A percentile compares a stretch with the other conserved stretches of the same genome.
Evolutionary conservation across 1,284 basidiomycete species (phyloP).

Genomic region (Leccinum angustisporum): DNA sequence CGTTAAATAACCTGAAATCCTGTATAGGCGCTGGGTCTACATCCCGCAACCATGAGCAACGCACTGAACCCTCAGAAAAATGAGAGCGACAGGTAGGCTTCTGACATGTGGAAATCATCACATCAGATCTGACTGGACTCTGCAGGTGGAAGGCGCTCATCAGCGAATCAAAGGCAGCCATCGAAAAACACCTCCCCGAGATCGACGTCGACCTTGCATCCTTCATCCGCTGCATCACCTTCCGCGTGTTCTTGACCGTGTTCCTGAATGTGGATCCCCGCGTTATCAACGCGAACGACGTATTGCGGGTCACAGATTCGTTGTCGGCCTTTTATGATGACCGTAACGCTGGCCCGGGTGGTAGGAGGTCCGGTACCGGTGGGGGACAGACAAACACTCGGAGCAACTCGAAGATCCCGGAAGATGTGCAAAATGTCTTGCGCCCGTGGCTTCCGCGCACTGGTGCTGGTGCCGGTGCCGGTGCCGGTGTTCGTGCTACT

Average conservation of each 20-base stretch:
- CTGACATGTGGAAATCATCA: background rate
- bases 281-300: conserved; percentile 32
- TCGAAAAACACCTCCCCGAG: conserved; percentile 14
- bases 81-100: conserved; percentile 32
- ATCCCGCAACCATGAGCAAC: conserved; percentile 33
- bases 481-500: background rate
- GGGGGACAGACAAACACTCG: background rate
- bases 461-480: background rate
- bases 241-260: conserved; percentile 42
- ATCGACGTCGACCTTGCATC: conserved; percentile 35
- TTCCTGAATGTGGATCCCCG: conserved; percentile 41
- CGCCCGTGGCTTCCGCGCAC: conserved; percentile 38
- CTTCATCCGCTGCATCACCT: conserved; percentile 44
- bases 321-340: conserved; percentile 43
- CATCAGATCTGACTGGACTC: conserved; percentile 9
- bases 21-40: conserved; percentile 10
- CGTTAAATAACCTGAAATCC: conserved; percentile 4
- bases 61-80: conserved; percentile 37
- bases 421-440: conserved; percentile 32
- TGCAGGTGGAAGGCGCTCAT: conserved; percentile 24
- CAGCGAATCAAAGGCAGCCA: conserved; percentile 34
- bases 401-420: conserved; percentile 10
- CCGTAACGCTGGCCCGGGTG: background rate
- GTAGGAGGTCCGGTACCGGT: background rate
- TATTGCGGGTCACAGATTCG: conserved; percentile 33